phyloP scores from a whole-genome alignment of 2,329 filamentous ascomycete species.

The Acephala macrosclerotiorum region DNA sequence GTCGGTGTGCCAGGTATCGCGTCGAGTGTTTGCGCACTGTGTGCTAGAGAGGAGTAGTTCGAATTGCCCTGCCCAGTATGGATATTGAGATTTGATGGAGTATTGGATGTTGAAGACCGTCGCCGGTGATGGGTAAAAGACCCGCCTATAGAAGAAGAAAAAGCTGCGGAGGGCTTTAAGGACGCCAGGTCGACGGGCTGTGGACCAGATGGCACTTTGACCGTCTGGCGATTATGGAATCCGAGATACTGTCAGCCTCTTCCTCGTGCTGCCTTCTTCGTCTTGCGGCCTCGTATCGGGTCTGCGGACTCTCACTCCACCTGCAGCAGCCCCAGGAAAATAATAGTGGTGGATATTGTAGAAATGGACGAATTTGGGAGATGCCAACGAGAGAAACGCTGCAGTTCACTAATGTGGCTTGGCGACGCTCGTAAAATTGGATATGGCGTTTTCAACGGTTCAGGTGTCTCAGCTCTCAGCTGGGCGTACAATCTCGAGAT shows the following conservation, averaged over 20 bases:
- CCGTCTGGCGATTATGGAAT: conserved; percentile 34
- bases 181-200: conserved; percentile 58
- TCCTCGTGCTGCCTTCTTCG: conserved; percentile 9
- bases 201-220: conserved; percentile 41
- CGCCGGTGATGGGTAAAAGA: conserved; percentile 46
- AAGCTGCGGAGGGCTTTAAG: conserved; percentile 52
- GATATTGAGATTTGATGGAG: conserved; percentile 36
- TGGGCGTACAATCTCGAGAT: not conserved
- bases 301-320: conserved; percentile 7
- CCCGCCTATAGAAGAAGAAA: conserved; percentile 55
- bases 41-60: conserved; percentile 26
- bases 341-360: not conserved
- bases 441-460: conserved; percentile 6
- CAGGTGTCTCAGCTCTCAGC: conserved; percentile 11
- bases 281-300: conserved; percentile 7
- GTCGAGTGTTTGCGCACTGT: conserved; percentile 35
- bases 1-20: conserved; percentile 57
- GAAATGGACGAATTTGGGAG: not conserved
- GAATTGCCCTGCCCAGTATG: conserved; percentile 30
- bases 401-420: conserved; percentile 13
- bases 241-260: not conserved
- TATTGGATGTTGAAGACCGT: conserved; percentile 44
- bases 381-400: not conserved
- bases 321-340: conserved; percentile 4
- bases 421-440: conserved; percentile 9